Percentiles rank a stretch among this genome's conserved stretches.
These are phyloP conservation scores for Amanita exitialis DNA, from an alignment of 768 basidiomycete species.

Conservation along the genomic window DNA sequence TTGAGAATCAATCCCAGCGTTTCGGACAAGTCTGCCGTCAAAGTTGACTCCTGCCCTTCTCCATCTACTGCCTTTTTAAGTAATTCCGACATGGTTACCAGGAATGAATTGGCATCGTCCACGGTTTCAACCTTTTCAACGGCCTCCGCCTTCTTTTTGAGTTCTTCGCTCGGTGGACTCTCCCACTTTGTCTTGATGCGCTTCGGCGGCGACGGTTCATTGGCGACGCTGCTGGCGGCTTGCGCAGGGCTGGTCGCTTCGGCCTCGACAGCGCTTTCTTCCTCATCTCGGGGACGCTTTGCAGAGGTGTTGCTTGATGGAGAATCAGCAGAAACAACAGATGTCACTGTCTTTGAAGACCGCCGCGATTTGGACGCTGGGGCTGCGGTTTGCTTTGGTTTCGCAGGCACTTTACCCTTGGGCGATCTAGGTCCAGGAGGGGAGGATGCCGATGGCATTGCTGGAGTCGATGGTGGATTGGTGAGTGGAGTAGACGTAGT, in stretches of 20 bases:
- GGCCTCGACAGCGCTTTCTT: constrained; percentile 21
- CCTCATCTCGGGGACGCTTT: constrained; percentile 51
- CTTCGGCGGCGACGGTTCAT: constrained; percentile 63
- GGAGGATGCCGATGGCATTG: constrained; percentile 42
- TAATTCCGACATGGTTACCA: constrained; percentile 55
- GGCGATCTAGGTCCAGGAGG: constrained; percentile 68
- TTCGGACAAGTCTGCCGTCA: constrained; percentile 43
- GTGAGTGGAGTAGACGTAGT: constrained; percentile 30
- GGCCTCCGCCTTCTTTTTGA: constrained; percentile 30
- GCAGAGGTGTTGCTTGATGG: constrained; percentile 14
- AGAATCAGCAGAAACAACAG: constrained; percentile 14
- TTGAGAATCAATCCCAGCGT: constrained; percentile 58
- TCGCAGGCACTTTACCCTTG: constrained; percentile 41
- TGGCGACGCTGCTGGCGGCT: constrained; percentile 17
- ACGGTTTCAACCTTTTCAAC: constrained; percentile 50
- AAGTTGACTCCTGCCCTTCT: constrained; percentile 30
- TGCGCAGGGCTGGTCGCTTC: constrained; percentile 21
- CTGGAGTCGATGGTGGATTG: constrained; percentile 35
- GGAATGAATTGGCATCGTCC: constrained; percentile 53
- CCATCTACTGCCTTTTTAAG: constrained; percentile 41
- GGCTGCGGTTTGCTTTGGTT: constrained; percentile 24
- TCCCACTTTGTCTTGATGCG: constrained; percentile 67
- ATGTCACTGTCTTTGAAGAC: constrained; percentile 20
- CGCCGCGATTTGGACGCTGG: constrained; percentile 19
- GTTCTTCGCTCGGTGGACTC: constrained; percentile 40